phyloP scores from a whole-genome alignment of 805 yeast species.

The Zygotorulaspora chibaensis region DNA sequence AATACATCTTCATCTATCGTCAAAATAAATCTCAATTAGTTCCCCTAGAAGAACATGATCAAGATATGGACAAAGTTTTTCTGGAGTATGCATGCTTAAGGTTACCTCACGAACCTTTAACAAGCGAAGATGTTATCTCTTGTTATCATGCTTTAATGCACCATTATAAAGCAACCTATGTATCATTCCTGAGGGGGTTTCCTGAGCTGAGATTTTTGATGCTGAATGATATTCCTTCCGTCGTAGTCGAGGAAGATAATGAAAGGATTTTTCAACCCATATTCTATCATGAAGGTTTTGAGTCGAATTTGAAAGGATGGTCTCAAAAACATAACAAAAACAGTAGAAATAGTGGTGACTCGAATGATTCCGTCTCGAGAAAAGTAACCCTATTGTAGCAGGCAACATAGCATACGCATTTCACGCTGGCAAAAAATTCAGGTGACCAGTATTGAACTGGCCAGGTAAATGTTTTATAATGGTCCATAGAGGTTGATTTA shows the following conservation, averaged over 20 bases:
- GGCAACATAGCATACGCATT: neutral
- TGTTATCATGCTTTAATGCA: constrained; percentile 39
- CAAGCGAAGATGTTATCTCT: constrained; percentile 32
- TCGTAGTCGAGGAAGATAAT: constrained; percentile 28
- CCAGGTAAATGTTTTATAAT: neutral
- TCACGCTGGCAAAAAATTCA: neutral
- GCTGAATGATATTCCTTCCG: constrained; percentile 38
- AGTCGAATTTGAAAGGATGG: constrained; percentile 34
- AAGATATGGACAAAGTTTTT: constrained; percentile 7
- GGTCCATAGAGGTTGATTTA: neutral
- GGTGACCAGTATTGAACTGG: neutral
- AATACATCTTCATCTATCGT: constrained; percentile 23
- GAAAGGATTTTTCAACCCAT: constrained; percentile 36
- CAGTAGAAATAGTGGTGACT: constrained; percentile 10
- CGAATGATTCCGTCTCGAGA: constrained; percentile 18
- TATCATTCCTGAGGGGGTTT: constrained; percentile 34
- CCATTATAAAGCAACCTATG: constrained; percentile 35
- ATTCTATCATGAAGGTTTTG: constrained; percentile 34
- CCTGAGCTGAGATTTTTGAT: constrained; percentile 37
- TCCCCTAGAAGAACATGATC: constrained; percentile 12
- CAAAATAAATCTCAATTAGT: constrained; percentile 24
- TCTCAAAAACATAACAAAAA: constrained; percentile 17
- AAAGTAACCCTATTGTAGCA: constrained; percentile 20
- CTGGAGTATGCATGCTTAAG: constrained; percentile 11
- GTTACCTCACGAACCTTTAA: constrained; percentile 32